Evolutionary conservation across 805 yeast genomes (phyloP), one percentile per base, ranked within the genome.

Genomic region (Pichia californica): DNA sequence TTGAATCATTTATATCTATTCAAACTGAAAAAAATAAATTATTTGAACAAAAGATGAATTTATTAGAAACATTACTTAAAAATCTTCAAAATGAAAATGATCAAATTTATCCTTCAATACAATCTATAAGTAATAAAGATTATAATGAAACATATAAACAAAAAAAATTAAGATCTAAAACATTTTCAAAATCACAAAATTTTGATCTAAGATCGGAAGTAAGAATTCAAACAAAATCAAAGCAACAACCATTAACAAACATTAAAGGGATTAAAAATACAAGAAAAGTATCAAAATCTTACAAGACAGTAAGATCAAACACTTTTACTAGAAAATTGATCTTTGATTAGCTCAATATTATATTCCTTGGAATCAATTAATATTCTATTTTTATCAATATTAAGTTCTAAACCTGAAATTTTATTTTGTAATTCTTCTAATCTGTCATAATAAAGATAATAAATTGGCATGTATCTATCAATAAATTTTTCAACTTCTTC

Each of bases 381-480:
- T 8, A 15, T 14, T 33, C 50, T 40, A 8, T 33, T 7, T 10
- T 32, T 29, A 44, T 44, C 52, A 25, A 52, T 52, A 6, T 27
- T 16, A 3, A 52, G n/a, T 16, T 34, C 40, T 13, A 51, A 26
- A 16, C 45, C 42, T 31, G 45, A 43, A 6, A 35, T 15, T 37
- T 42, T 33, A 7, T 32, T 32, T 23, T 33, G 19, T 7, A 41
- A 39, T 14, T 39, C 26, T 3, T 43, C 31, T 13, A 61, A 42
- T 10, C 50, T 39, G 34, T 50, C 46, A 54, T 77, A 82, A 59
- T 85, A 93, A 18, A 89, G 55, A 48, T 77, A 74, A 54, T 91
- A 91, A 30, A 83, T 76, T 1, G 95, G 95, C 88, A 85, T 83
- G 61, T 91, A 91, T 47, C 95, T 73, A 47, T 82, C 77, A 10